Conservation (phyloP, 768 basidiomycete species). For the Termitomyces sp. region DNA sequence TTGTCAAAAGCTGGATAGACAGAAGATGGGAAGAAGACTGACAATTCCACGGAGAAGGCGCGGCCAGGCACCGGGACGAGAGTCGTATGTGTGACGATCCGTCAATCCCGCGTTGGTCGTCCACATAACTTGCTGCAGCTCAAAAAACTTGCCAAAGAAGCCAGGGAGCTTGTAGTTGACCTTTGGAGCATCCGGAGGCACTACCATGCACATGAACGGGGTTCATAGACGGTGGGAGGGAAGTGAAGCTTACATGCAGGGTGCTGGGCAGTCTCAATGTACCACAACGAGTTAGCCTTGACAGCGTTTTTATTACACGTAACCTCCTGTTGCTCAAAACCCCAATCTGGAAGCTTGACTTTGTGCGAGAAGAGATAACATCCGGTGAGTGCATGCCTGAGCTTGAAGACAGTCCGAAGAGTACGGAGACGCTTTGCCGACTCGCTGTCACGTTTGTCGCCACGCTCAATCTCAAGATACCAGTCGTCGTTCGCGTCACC, state of each 20-base stretch:
- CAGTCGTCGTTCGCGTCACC: conserved; percentile 96
- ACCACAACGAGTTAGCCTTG: conserved; percentile 87
- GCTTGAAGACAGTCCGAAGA: conserved; percentile 72
- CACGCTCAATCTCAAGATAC: conserved; percentile 79
- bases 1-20: neutral
- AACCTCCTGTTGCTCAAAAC: conserved; percentile 96
- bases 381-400: conserved; percentile 81
- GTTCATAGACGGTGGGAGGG: neutral
- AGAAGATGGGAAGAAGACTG: conserved; percentile 25
- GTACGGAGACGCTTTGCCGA: conserved; percentile 72
- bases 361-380: conserved; percentile 99
- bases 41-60: conserved; percentile 87
- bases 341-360: conserved; percentile 97
- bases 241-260: conserved; percentile 45
- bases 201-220: conserved; percentile 31
- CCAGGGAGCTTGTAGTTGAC: conserved; percentile 90
- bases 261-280: conserved; percentile 82
- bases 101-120: conserved; percentile 93
- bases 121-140: conserved; percentile 96
- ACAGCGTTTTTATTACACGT: conserved; percentile 99
- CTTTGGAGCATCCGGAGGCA: conserved; percentile 61
- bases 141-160: conserved; percentile 87
- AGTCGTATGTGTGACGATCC: conserved; percentile 92
- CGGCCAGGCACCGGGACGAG: conserved; percentile 92
- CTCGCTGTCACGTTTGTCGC: conserved; percentile 56